These are phyloP conservation scores for Narthecium ossifragum DNA, from an alignment of 106 monocot genomes.

Conservation along the genomic window DNA sequence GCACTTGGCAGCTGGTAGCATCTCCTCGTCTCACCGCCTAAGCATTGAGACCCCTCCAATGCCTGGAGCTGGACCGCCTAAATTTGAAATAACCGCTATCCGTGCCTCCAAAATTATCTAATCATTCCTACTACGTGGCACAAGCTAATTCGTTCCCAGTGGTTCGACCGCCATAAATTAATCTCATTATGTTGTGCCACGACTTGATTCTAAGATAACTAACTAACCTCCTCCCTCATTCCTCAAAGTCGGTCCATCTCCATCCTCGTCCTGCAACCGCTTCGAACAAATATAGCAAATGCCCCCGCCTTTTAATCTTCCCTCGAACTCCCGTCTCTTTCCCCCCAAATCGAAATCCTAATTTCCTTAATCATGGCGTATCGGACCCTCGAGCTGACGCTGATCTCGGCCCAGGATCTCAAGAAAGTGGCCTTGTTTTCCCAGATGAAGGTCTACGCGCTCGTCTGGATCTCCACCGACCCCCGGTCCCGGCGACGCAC, in stretches of 20 bases:
- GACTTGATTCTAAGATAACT: neutral
- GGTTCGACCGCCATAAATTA: too few relatives aligned
- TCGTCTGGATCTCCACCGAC: conserved; percentile 53
- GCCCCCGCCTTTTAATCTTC: neutral
- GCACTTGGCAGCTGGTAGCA: too few relatives aligned
- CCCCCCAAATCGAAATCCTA: neutral
- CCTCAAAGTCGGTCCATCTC: neutral
- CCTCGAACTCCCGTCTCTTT: neutral
- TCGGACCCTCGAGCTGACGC: conserved; percentile 50
- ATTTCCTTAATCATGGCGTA: conserved; percentile 29
- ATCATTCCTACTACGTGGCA: too few relatives aligned
- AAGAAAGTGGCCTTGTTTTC: conserved; percentile 57
- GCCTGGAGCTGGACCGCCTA: too few relatives aligned
- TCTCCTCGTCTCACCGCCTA: too few relatives aligned
- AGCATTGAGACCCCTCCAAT: too few relatives aligned
- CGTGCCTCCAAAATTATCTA: too few relatives aligned
- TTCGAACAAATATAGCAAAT: too few relatives aligned
- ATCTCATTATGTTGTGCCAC: too few relatives aligned
- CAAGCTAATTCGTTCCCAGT: too few relatives aligned
- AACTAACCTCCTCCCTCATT: neutral
- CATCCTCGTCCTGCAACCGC: too few relatives aligned
- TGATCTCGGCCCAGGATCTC: conserved; percentile 84
- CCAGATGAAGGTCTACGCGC: conserved; percentile 78
- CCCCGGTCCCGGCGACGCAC: conserved; percentile 40
- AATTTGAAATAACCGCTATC: too few relatives aligned